Base-by-base conservation (phyloP, 441 rosid genomes). In the Geranium incanum region DNA sequence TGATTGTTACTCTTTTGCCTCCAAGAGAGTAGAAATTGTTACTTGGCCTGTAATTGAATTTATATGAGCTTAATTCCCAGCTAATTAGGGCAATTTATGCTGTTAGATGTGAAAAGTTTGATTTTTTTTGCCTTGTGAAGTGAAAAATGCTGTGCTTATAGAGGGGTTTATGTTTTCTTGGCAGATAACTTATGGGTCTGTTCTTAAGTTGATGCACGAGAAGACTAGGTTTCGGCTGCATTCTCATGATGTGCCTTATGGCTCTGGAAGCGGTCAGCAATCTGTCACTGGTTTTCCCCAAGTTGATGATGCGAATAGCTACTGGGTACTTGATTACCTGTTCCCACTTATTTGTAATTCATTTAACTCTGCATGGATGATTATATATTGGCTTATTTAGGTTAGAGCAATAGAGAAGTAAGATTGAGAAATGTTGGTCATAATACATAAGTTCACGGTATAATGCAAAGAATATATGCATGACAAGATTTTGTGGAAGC, bases 251-350 rank as follows among this genome's bases (percentile, higher is more conserved):
- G 99, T 95, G 70, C 99, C 98, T 0, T 95, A 92, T 19, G 99
- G 99, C 43, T 89, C 99, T 19, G 99, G 99, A 15, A 92, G 98
- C 74, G 98, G 98, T 48, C 99, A 95, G 81, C 99, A 95, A 75
- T 95, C 99, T 2, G 98, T 95, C 33, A 95, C 99, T 5, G 91
- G 92, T 57, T 95, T 87, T 76, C 89, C 97, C 4, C 81, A 78
- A 9, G 95, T 89, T 13, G 93, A 88, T 72, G 99, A 95, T 77
- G 74, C 99, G 73, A 95, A 95, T 73, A 90, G 99, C 79, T 95
- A 92, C 77, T 95, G 98, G 98, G 99, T 95, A 84, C 60, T 70
- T 62, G 77, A 23, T 66, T 48, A 28, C 0, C 70, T 66, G 3
- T 13, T 16, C 23, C 18, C 9, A 1, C 18, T 68, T 39, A 41